Evolutionary conservation across 2,329 filamentous ascomycete genomes (phyloP).

Genomic region (Penicillium corylophilum): DNA sequence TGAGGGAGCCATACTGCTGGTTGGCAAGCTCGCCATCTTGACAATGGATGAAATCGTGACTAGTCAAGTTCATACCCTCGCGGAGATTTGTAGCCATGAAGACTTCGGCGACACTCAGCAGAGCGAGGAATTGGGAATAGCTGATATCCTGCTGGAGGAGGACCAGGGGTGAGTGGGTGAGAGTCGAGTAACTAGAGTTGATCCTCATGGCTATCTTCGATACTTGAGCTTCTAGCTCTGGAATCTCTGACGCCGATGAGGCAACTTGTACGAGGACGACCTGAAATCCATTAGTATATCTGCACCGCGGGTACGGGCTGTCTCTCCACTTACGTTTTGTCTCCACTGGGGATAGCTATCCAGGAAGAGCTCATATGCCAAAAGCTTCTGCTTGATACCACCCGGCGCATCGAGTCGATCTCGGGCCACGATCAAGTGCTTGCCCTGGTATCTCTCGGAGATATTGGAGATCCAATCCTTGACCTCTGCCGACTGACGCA

Average conservation of each 20-base stretch:
- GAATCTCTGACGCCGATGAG: slow-evolving; percentile 79
- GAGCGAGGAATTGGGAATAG: slow-evolving; percentile 85
- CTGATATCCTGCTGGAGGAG: slow-evolving; percentile 92
- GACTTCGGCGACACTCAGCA: slow-evolving; percentile 82
- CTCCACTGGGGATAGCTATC: slow-evolving; percentile 88
- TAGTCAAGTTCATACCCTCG: slow-evolving; percentile 94
- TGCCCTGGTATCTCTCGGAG: slow-evolving; percentile 76
- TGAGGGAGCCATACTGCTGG: slow-evolving; percentile 82
- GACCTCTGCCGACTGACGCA: slow-evolving; percentile 70
- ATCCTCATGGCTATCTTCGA: slow-evolving; percentile 91
- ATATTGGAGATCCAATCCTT: slow-evolving; percentile 74
- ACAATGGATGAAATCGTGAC: slow-evolving; percentile 87
- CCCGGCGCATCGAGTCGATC: slow-evolving; percentile 91
- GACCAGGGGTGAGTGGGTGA: slow-evolving; percentile 86
- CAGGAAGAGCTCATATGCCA: slow-evolving; percentile 86
- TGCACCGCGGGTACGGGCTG: background rate
- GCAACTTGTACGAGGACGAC: slow-evolving; percentile 92
- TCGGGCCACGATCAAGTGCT: slow-evolving; percentile 84
- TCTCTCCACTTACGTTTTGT: slow-evolving; percentile 54
- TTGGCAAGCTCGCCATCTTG: slow-evolving; percentile 73
- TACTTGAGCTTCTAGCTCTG: slow-evolving; percentile 79
- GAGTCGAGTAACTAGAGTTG: slow-evolving; percentile 82
- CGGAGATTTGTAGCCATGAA: slow-evolving; percentile 92
- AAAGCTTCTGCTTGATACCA: slow-evolving; percentile 86
- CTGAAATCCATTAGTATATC: slow-evolving; percentile 32